These are phyloP conservation scores for Blastobotrys indianensis DNA, from an alignment of 1,139 yeast species.

Conservation along the genomic window DNA sequence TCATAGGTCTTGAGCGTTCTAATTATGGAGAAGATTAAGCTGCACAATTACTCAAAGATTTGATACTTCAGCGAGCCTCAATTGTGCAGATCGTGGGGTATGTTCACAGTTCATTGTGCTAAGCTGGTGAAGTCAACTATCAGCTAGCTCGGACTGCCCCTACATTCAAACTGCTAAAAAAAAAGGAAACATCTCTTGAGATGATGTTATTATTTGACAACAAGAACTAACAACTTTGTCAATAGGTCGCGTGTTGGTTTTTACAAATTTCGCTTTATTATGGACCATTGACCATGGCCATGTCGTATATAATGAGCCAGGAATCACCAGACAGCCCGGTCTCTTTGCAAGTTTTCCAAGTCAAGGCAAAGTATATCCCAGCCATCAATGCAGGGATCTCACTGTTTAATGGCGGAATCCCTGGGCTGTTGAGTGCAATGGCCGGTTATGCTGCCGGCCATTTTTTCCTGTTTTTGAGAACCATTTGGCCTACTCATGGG, in stretches of 20 bases:
- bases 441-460: conserved; percentile 36
- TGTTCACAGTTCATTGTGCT: conserved; percentile 3
- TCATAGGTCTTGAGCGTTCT: conserved; percentile 31
- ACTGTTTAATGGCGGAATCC: conserved; percentile 29
- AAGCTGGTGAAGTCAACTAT: background rate
- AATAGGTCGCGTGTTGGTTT: conserved; percentile 1
- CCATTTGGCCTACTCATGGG: conserved; percentile 23
- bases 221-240: background rate
- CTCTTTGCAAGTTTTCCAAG: conserved; percentile 28
- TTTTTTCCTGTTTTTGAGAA: conserved; percentile 29
- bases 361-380: conserved; percentile 34
- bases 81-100: conserved; percentile 27
- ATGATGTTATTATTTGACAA: background rate
- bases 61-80: conserved; percentile 25
- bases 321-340: conserved; percentile 29
- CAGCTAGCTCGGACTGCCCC: conserved; percentile 2
- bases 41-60: conserved; percentile 15
- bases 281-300: conserved; percentile 21
- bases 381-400: conserved; percentile 27
- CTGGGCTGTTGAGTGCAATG: conserved; percentile 23
- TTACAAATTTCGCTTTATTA: background rate
- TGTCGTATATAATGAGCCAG: conserved; percentile 37
- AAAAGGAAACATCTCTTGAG: background rate
- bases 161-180: conserved; percentile 7
- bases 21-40: conserved; percentile 34